Evolutionary conservation across 1,284 basidiomycete species (phyloP).

Genomic region (Microbotryomycetes sp.): DNA sequence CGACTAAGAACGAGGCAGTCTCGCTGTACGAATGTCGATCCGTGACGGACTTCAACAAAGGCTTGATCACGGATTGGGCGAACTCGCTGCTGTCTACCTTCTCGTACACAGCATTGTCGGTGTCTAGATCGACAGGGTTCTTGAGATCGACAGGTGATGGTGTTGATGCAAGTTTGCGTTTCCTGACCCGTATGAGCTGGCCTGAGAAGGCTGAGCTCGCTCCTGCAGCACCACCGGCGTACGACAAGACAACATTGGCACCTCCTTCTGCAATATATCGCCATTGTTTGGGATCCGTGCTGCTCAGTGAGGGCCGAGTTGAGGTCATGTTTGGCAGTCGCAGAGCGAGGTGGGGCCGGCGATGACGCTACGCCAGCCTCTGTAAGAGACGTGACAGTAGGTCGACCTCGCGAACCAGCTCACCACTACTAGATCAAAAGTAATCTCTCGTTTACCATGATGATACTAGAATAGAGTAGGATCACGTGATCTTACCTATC

Average conservation of each 20-base stretch:
- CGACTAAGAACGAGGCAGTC: background rate
- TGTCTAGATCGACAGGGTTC: background rate
- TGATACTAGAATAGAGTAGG: too few species aligned
- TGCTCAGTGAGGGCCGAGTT: background rate
- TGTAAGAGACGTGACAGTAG: too few species aligned
- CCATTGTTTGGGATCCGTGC: constrained; percentile 49
- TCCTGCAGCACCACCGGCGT: constrained; percentile 50
- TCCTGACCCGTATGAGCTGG: constrained; percentile 67
- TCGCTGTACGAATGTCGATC: too few species aligned
- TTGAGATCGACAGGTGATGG: too few species aligned
- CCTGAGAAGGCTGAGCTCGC: constrained; percentile 50
- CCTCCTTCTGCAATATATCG: constrained; percentile 79
- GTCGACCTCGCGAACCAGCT: too few species aligned
- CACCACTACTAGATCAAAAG: too few species aligned
- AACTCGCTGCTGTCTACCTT: constrained; percentile 20
- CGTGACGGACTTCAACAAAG: constrained; percentile 6
- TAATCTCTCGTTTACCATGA: too few species aligned
- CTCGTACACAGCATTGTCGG: constrained; percentile 5
- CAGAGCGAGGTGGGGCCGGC: too few species aligned
- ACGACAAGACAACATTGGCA: constrained; percentile 79
- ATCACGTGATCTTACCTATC: too few species aligned
- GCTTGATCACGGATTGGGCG: constrained; percentile 3
- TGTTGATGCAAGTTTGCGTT: constrained; percentile 45
- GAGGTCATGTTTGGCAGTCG: too few species aligned
- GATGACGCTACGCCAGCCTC: too few species aligned